Evolutionary conservation across 306 rosid species (phyloP), one percentile per base, ranked within the genome.

Genomic region (Trifolium subterraneum): DNA sequence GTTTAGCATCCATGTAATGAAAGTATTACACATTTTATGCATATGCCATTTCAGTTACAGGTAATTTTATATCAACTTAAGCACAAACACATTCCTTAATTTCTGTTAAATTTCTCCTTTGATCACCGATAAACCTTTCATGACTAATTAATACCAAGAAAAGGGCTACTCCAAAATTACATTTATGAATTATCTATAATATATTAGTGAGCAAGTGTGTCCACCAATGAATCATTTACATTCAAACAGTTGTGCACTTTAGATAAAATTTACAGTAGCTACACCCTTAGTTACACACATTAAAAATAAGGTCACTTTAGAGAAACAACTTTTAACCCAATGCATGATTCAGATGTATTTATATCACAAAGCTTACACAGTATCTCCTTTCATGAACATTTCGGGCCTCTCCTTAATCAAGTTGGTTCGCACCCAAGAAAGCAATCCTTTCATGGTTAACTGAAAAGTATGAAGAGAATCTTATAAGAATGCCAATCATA

Each of bases 361-460:
- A 48, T 73, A 36, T 27, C 1, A 19, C 45, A 62, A 60, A 76
- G 81, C 97, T 91, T 87, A 91, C 99, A 91, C 96, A 47, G 95
- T 84, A 69, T 94, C 95, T 76, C 89, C 97, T 88, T 94, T 94
- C 90, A 94, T 88, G 84, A 94, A 94, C 96, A 94, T 94, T 81
- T 94, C 99, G 13, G 99, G 93, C 74, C 99, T 86, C 86, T 91
- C 97, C 89, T 90, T 90, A 85, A 94, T 94, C 92, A 94, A 62
- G 84, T 90, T 88, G 63, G 80, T 76, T 52, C 85, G 87, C 27
- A 92, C 90, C 99, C 99, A 94, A 38, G 90, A 44, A 6, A 94
- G 95, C 87, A 94, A 86, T 82, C 87, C 88, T 83, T 90, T 91
- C 97, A 94, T 91, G 62, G 39, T 85, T 27, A 91, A 84, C 99